Conservation (phyloP, 2,329 filamentous ascomycete species). For the Penicillium nordicum region DNA sequence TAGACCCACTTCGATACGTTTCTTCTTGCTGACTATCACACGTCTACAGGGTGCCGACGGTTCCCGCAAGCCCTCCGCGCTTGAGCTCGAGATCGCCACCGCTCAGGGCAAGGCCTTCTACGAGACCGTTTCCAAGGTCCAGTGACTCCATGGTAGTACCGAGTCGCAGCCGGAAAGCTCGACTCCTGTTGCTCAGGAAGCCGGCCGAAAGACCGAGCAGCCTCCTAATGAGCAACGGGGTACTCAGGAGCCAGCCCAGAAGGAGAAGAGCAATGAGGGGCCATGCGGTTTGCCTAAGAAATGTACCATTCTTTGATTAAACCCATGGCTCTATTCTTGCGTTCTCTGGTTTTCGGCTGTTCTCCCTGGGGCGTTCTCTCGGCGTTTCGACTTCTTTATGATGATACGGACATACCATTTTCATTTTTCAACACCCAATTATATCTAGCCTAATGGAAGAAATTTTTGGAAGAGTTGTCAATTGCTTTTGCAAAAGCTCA, state of each 20-base stretch:
- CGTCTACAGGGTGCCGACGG: slow-evolving; percentile 61
- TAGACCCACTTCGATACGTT: background rate
- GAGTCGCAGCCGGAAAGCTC: slow-evolving; percentile 29
- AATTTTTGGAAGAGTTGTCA: background rate
- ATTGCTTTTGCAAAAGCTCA: background rate
- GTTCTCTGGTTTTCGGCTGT: slow-evolving; percentile 10
- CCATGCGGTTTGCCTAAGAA: slow-evolving; percentile 76
- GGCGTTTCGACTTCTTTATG: slow-evolving; percentile 15
- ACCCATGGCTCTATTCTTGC: slow-evolving; percentile 10
- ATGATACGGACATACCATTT: slow-evolving; percentile 2
- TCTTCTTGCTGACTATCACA: slow-evolving; percentile 11
- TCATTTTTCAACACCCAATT: background rate
- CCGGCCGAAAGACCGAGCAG: slow-evolving; percentile 24
- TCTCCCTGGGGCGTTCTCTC: slow-evolving; percentile 16
- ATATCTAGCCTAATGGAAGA: background rate
- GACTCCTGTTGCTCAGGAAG: slow-evolving; percentile 27
- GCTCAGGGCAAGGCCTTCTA: slow-evolving; percentile 86
- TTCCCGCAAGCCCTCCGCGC: slow-evolving; percentile 70
- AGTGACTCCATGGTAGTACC: slow-evolving; percentile 71
- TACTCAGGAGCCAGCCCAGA: slow-evolving; percentile 38
- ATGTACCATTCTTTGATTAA: slow-evolving; percentile 61
- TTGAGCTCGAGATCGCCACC: slow-evolving; percentile 75
- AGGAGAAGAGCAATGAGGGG: slow-evolving; percentile 53
- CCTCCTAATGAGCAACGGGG: slow-evolving; percentile 25
- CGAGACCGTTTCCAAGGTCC: slow-evolving; percentile 67